These are phyloP conservation scores for Angomonas deanei DNA, from an alignment of 208 protist species.

Conservation along the genomic window DNA sequence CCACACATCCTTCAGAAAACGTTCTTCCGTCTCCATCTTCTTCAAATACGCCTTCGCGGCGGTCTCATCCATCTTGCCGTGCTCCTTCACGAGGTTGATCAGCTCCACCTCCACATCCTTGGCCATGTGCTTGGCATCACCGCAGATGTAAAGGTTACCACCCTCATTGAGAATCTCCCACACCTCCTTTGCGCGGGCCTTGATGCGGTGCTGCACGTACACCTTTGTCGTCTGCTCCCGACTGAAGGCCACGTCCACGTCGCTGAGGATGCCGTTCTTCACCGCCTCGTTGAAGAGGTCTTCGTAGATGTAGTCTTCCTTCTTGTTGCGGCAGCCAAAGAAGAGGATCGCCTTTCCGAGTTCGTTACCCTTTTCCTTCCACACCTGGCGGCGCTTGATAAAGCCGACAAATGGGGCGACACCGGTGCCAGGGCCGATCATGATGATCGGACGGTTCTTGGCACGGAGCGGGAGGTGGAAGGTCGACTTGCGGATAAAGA, in stretches of 20 bases:
- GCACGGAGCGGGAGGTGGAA: constrained; percentile 86
- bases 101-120: constrained; percentile 82
- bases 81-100: constrained; percentile 33
- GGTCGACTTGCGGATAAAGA: constrained; percentile 91
- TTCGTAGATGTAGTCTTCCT: constrained; percentile 83
- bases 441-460: constrained; percentile 83
- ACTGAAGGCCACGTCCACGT: constrained; percentile 79
- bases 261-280: constrained; percentile 51
- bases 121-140: constrained; percentile 90
- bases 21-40: constrained; percentile 48
- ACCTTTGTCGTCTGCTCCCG: constrained; percentile 74
- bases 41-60: constrained; percentile 46
- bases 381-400: constrained; percentile 80
- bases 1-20: constrained; percentile 88
- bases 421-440: constrained; percentile 95
- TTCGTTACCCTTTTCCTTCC: constrained; percentile 62
- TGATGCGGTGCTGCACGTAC: constrained; percentile 90
- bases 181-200: constrained; percentile 43
- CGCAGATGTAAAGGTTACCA: constrained; percentile 89
- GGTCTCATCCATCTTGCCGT: constrained; percentile 39
- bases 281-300: constrained; percentile 61
- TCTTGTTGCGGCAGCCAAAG: constrained; percentile 83
- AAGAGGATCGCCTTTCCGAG: constrained; percentile 79
- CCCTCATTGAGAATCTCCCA: constrained; percentile 51
- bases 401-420: constrained; percentile 94